Evolutionary conservation across 192 early-diverging fungal species (phyloP).

Genomic region (Dissophora globulifera): DNA sequence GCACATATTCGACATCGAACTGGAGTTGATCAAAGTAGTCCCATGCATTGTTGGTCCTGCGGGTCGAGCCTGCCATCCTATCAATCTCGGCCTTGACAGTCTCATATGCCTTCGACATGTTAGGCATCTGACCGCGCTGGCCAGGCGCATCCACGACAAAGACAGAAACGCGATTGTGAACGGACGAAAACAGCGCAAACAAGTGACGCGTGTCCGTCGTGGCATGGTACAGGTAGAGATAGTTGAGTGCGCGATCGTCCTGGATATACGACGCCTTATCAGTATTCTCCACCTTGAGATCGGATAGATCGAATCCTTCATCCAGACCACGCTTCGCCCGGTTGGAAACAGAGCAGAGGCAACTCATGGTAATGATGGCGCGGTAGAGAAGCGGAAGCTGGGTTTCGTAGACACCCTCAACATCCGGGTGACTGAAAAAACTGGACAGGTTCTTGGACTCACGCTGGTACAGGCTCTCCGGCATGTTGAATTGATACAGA

Average conservation of each 20-base stretch:
- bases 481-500: constrained; percentile 86
- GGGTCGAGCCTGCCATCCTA: constrained; percentile 28
- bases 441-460: constrained; percentile 78
- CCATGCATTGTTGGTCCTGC: constrained; percentile 55
- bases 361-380: constrained; percentile 84
- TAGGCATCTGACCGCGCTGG: constrained; percentile 42
- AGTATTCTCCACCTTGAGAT: constrained; percentile 50
- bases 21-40: constrained; percentile 63
- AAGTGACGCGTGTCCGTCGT: constrained; percentile 70
- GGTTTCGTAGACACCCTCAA: constrained; percentile 96
- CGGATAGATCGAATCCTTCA: constrained; percentile 58
- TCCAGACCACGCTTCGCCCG: constrained; percentile 48
- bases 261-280: constrained; percentile 49
- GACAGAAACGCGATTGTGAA: constrained; percentile 64
- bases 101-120: constrained; percentile 64
- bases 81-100: constrained; percentile 60
- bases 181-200: constrained; percentile 76
- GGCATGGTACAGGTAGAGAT: constrained; percentile 84
- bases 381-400: constrained; percentile 83
- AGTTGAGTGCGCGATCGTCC: constrained; percentile 57
- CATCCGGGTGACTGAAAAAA: constrained; percentile 86
- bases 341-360: constrained; percentile 56
- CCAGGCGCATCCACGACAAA: constrained; percentile 77
- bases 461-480: constrained; percentile 79
- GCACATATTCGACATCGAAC: constrained; percentile 59